phyloP scores from a whole-genome alignment of 2,329 filamentous ascomycete genomes.

The Colletotrichum sp. region DNA sequence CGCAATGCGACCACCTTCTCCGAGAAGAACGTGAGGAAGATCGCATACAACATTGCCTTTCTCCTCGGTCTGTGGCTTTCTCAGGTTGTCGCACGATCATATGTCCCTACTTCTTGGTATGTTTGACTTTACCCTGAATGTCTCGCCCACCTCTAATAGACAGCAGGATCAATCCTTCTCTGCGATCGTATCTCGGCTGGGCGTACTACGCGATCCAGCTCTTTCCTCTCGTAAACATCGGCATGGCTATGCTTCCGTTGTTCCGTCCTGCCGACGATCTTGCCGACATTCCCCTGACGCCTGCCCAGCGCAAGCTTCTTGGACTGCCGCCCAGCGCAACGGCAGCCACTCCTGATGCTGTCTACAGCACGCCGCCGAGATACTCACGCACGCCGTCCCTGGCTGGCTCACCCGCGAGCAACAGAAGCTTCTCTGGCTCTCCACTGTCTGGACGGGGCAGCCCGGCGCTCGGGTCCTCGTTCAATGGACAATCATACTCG shows the following conservation, averaged over 20 bases:
- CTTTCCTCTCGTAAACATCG: slow-evolving; percentile 73
- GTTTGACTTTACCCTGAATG: slow-evolving; percentile 22
- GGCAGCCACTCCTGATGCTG: slow-evolving; percentile 67
- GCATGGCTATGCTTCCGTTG: slow-evolving; percentile 73
- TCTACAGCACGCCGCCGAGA: slow-evolving; percentile 83
- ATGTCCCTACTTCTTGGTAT: slow-evolving; percentile 44
- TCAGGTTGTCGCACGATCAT: slow-evolving; percentile 37
- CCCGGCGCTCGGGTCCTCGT: slow-evolving; percentile 40
- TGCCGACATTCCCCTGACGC: slow-evolving; percentile 87
- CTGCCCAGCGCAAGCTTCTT: slow-evolving; percentile 84
- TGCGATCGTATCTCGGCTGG: slow-evolving; percentile 42
- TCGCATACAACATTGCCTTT: slow-evolving; percentile 70
- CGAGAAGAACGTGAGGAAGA: slow-evolving; percentile 73
- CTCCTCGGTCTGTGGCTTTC: slow-evolving; percentile 41
- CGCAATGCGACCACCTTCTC: slow-evolving; percentile 81
- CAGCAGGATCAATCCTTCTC: slow-evolving; percentile 3
- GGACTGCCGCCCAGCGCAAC: slow-evolving; percentile 73
- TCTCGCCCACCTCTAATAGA: not conserved
- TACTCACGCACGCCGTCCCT: slow-evolving; percentile 78
- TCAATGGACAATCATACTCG: slow-evolving; percentile 52
- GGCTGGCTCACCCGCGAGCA: slow-evolving; percentile 65
- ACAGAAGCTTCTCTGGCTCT: slow-evolving; percentile 61
- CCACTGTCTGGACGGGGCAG: slow-evolving; percentile 63
- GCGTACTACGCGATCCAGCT: slow-evolving; percentile 54
- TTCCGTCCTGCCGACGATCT: slow-evolving; percentile 77